A percentile compares a stretch with the other conserved stretches of the same genome.
Conservation (phyloP, 1,284 basidiomycete species). For the Hypsizygus ulmarius region DNA sequence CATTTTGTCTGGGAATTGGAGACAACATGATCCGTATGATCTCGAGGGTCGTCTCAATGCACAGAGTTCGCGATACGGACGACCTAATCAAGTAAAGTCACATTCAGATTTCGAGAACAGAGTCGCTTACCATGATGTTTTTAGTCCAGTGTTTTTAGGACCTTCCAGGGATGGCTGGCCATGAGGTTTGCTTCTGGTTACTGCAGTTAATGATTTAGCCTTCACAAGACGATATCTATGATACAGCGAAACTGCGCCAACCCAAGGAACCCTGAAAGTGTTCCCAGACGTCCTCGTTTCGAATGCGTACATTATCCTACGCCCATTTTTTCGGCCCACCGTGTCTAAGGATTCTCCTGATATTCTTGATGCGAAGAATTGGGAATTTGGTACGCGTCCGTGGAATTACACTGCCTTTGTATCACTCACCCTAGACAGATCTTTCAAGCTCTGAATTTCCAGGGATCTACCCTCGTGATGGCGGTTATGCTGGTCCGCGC, state of each 20-base stretch:
- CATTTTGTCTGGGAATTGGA: conserved; percentile 71
- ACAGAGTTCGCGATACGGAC: conserved; percentile 56
- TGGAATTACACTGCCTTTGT: not conserved
- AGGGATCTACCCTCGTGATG: conserved; percentile 44
- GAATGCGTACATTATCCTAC: conserved; percentile 78
- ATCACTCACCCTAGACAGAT: conserved; percentile 35
- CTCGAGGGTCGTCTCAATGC: conserved; percentile 62
- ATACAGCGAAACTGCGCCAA: conserved; percentile 63
- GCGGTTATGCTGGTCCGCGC: conserved; percentile 51
- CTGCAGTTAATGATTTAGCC: not conserved
- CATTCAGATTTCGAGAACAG: not conserved
- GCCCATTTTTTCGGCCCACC: conserved; percentile 75
- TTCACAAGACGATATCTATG: conserved; percentile 1
- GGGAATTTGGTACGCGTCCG: conserved; percentile 60
- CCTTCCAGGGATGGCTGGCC: conserved; percentile 78
- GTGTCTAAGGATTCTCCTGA: conserved; percentile 40
- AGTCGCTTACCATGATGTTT: not conserved
- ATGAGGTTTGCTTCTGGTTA: conserved; percentile 46
- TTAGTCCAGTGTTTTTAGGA: conserved; percentile 68
- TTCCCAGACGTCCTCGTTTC: conserved; percentile 75
- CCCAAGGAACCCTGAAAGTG: conserved; percentile 76
- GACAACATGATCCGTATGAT: conserved; percentile 69
- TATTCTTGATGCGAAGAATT: conserved; percentile 58
- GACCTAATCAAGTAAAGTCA: conserved; percentile 49
- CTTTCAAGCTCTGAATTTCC: conserved; percentile 56